Base-by-base conservation (phyloP, 306 rosid genomes). In the Luffa acutangula region DNA sequence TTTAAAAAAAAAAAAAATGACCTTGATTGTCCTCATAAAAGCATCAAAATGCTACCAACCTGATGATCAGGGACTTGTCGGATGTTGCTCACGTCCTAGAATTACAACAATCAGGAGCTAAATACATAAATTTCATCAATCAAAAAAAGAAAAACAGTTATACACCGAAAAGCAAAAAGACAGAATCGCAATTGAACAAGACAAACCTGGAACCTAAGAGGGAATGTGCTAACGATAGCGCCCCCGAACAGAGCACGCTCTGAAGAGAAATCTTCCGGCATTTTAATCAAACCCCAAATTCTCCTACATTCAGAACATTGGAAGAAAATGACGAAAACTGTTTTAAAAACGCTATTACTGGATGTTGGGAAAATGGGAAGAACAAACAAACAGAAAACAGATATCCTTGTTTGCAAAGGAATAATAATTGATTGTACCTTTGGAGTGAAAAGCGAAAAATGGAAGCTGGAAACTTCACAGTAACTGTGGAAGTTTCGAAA, bases 11-110 rank as follows among this genome's bases (percentile, higher is more conserved):
- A n/a, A 1, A 33, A 21, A 42, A 52, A 45, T 36, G 3, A 46
- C 11, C 42, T 75, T 12, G 13, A 57, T 20, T 4, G 33, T 2
- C n/a, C 7, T 25, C 45, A 18, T 18, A 33, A 3, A 43, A 82
- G 25, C 34, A 20, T 20, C 10, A 67, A 72, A 72, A 41, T 43
- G 45, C 2, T 57, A 36, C 84, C 59, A 77, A 91, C 98, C 95
- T 92, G 97, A 83, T 94, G 96, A 87, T 88, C 90, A 41, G 97
- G 97, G 33, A 94, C 98, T 83, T 92, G 81, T 37, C 98, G 89
- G 79, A 94, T 82, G 63, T 87, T 54, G 75, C 97, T 92, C 79
- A 89, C 88, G 79, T 94, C 98, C 98, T 94, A 75, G 65, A 84
- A 46, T 31, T 13, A 42, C 7, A 67, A 63, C 48, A 34, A 49